Conservation (phyloP, 176 grass and related monocot genomes). For the Dendrocalamus sinicus region DNA sequence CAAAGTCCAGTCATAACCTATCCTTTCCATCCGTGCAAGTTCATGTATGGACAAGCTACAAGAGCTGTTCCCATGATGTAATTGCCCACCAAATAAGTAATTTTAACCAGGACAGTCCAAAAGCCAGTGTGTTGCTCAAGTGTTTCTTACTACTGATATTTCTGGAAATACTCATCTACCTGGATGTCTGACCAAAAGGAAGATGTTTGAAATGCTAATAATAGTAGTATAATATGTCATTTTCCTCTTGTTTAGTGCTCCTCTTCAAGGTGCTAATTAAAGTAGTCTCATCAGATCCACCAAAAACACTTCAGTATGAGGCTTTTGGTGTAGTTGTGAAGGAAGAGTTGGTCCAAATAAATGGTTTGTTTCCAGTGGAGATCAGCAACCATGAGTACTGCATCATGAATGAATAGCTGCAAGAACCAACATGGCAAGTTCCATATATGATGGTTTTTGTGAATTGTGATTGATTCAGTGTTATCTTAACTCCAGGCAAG, state of each 20-base stretch:
- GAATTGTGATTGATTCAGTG: neutral
- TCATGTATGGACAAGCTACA: neutral
- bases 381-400: neutral
- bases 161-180: conserved; percentile 31
- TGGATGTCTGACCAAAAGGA: conserved; percentile 31
- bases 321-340: neutral
- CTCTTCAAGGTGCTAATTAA: neutral
- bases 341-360: neutral
- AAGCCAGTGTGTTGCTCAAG: neutral
- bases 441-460: neutral
- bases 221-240: neutral
- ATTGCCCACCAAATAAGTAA: neutral
- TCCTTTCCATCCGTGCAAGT: conserved; percentile 16
- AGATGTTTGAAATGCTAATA: neutral
- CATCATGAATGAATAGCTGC: too few relatives aligned
- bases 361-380: neutral
- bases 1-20: neutral
- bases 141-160: neutral
- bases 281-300: conserved; percentile 42
- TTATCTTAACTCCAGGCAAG: neutral
- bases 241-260: neutral
- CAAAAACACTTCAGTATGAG: neutral
- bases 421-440: too few relatives aligned
- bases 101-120: neutral
- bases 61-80: conserved; percentile 12